Percentiles rank a stretch among this genome's conserved stretches.
phyloP scores from a whole-genome alignment of 306 rosid genomes.

The Inga laurina region DNA sequence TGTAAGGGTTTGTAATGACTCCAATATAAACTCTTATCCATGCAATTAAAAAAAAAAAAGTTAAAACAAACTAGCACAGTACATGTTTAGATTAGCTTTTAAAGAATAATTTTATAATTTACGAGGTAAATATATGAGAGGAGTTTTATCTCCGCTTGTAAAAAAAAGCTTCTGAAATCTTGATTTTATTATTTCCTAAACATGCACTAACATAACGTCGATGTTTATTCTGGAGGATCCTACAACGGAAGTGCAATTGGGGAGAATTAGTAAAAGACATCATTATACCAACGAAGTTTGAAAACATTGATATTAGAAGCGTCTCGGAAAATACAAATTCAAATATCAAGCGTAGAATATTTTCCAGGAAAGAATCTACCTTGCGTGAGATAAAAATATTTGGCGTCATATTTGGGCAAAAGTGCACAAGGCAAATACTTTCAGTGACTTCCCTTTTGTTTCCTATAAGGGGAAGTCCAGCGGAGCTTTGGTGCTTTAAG shows the following conservation, averaged over 20 bases:
- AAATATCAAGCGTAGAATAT: neutral
- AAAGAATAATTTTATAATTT: too few species aligned
- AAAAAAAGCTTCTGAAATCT: too few species aligned
- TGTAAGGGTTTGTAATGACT: too few species aligned
- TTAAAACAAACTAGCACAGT: too few species aligned
- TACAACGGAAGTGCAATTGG: neutral
- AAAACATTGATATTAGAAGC: neutral
- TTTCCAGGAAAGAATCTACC: neutral
- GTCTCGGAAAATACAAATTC: neutral
- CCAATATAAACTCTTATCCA: too few species aligned
- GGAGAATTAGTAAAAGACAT: neutral
- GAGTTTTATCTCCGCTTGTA: too few species aligned
- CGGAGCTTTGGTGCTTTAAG: neutral
- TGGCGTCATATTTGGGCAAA: neutral
- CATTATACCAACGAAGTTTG: neutral
- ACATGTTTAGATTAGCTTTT: too few species aligned
- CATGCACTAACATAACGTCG: neutral
- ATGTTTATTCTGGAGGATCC: neutral
- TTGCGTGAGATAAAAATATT: neutral
- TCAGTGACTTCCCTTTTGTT: neutral
- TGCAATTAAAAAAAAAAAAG: too few species aligned
- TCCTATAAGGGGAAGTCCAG: neutral
- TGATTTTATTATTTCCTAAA: too few species aligned
- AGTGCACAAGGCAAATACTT: neutral
- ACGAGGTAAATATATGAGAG: fast-evolving